A percentile compares a stretch with the other conserved stretches of the same genome.
Evolutionary conservation across 352 stramenopile species (phyloP).

Genomic region (Peronospora tabacina): DNA sequence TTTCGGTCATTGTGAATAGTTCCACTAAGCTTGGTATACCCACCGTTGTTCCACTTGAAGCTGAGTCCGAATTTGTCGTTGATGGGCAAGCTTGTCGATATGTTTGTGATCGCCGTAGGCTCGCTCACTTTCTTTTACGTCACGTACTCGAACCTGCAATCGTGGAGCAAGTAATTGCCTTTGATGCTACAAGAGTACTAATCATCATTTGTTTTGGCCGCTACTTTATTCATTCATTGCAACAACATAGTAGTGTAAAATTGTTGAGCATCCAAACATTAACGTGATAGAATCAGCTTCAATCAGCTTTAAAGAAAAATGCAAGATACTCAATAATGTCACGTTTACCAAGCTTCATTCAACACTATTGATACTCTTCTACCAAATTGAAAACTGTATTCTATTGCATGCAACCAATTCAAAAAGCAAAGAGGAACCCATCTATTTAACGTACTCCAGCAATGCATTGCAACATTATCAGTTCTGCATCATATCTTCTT

Average conservation of each 20-base stretch:
- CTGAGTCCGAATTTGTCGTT: constrained; percentile 38
- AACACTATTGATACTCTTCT: background rate
- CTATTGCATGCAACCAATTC: constrained; percentile 18
- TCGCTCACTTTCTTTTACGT: constrained; percentile 76
- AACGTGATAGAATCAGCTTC: background rate
- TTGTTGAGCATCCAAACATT: background rate
- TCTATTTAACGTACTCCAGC: constrained; percentile 1
- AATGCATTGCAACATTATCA: background rate
- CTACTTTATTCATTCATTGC: background rate
- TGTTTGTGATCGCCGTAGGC: constrained; percentile 49
- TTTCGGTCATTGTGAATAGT: constrained; percentile 29
- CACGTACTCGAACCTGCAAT: constrained; percentile 68
- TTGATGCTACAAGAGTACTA: background rate
- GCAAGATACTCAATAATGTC: background rate
- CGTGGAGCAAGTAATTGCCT: constrained; percentile 41
- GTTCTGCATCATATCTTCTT: background rate
- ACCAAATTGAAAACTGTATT: constrained; percentile 2
- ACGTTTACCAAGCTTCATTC: too few relatives aligned
- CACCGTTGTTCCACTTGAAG: constrained; percentile 74
- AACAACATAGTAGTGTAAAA: background rate
- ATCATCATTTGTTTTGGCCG: background rate
- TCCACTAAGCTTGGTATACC: constrained; percentile 74
- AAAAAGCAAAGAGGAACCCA: constrained; percentile 2
- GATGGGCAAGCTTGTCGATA: constrained; percentile 52
- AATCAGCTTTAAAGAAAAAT: background rate